phyloP scores from a whole-genome alignment of 805 yeast genomes.

The Kazachstania africana region DNA sequence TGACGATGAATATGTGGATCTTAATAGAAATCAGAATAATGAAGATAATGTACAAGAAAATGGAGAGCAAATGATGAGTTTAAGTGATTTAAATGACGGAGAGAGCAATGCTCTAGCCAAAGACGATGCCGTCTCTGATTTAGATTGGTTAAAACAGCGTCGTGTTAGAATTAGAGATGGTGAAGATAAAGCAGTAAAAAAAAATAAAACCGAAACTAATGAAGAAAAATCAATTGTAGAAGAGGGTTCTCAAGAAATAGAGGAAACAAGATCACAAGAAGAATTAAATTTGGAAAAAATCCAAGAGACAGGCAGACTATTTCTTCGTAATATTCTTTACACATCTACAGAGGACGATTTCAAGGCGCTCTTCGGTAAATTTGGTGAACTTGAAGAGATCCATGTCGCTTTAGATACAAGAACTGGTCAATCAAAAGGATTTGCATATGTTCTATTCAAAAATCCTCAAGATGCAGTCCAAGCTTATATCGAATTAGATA shows the following conservation, averaged over 20 bases:
- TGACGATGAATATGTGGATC: conserved; percentile 34
- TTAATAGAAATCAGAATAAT: conserved; percentile 21
- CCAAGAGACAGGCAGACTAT: conserved; percentile 64
- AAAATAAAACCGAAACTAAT: conserved; percentile 1
- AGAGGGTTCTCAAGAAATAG: conserved; percentile 16
- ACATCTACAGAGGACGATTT: conserved; percentile 74
- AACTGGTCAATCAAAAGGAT: conserved; percentile 85
- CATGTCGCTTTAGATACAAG: conserved; percentile 87
- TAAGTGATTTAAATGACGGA: conserved; percentile 25
- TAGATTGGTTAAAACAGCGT: conserved; percentile 77
- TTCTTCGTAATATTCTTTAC: conserved; percentile 76
- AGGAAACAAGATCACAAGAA: conserved; percentile 28
- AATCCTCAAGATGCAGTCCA: conserved; percentile 58
- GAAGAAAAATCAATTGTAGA: conserved; percentile 3
- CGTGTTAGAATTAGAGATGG: conserved; percentile 58
- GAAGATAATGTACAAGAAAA: conserved; percentile 25
- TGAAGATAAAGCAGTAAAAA: conserved; percentile 18
- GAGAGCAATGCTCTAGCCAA: conserved; percentile 28
- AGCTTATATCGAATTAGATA: conserved; percentile 69
- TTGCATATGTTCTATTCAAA: conserved; percentile 72
- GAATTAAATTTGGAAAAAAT: conserved; percentile 42
- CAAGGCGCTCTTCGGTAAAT: conserved; percentile 46
- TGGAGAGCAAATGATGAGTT: conserved; percentile 40
- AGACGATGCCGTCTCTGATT: conserved; percentile 51
- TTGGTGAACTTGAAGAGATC: conserved; percentile 73